Evolutionary conservation across 2,329 filamentous ascomycete genomes (phyloP), one percentile per base, ranked within the genome.

Genomic region (Fonsecaea multimorphosa): DNA sequence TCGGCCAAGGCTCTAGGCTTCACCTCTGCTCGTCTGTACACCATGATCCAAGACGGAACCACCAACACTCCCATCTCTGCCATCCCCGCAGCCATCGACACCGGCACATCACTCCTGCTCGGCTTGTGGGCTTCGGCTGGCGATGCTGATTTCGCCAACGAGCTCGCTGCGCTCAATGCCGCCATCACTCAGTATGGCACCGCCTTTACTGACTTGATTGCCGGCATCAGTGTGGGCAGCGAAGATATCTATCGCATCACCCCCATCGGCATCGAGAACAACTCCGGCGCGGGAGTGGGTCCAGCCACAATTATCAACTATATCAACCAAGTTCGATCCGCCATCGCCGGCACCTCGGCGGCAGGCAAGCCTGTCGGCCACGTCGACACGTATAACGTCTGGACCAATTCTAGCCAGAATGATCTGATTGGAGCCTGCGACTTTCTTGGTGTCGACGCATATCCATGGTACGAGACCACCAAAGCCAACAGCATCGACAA

Each of bases 351-450:
- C 66, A 92, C 91, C 14, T 75, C 80, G 56, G 80, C 91, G 27
- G 79, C 83, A 52, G 78, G 79, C 27, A 84, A 82, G 53, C 82
- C 86, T 19, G 82, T 96, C 66, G 92, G 92, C 59, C 93, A 96
- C 78, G 92, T 96, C 75, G 93, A 96, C 76, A 96, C 93, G 58
- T 96, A 92, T 92, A 92, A 89, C 38, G 87, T 86, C 59, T 93
- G 87, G 83, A 87, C 87, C 75, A 92, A 96, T 58, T 86, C 88
- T 74, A 96, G 94, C 84, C 78, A 70, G 60, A 71, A 64, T 8
- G 64, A 79, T 49, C 87, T 96, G 65, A 87, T 92, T 65, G 82
- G 88, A 9, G 86, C 85, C 46, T 80, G 84, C 68, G 92, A 96
- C 82, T 96, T 88, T 84, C 78, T 96, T 66, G 93, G 93, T 71